Conservation (phyloP, 805 yeast genomes). For the Vanderwaltozyma polyspora region DNA sequence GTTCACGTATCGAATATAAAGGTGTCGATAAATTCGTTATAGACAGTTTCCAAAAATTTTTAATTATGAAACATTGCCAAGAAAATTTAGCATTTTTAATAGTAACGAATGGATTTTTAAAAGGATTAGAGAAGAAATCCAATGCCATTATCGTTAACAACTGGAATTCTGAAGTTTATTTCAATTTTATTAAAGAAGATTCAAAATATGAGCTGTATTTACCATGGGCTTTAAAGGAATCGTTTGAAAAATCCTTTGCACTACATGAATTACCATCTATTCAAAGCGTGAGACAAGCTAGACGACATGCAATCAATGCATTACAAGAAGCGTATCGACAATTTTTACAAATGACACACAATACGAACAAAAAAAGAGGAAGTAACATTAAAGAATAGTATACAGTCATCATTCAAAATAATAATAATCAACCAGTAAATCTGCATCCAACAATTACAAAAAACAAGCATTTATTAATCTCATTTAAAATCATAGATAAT, state of each 20-base stretch:
- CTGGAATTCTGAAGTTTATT: slow-evolving; percentile 19
- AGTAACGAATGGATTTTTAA: slow-evolving; percentile 5
- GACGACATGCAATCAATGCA: slow-evolving; percentile 17
- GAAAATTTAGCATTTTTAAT: slow-evolving; percentile 23
- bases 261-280: slow-evolving; percentile 10
- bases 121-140: neutral
- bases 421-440: no score
- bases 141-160: neutral
- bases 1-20: no score
- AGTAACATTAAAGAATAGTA: no score
- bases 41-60: no score
- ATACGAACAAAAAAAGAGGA: no score
- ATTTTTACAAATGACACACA: slow-evolving; percentile 5
- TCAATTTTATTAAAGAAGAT: slow-evolving; percentile 15
- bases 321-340: slow-evolving; percentile 20
- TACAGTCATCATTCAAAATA: no score
- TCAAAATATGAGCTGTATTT: slow-evolving; percentile 24
- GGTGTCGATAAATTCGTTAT: no score
- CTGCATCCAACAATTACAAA: no score
- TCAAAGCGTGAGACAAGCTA: slow-evolving; percentile 13
- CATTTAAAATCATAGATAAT: no score
- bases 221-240: slow-evolving; percentile 15
- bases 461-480: no score
- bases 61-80: slow-evolving; percentile 20
- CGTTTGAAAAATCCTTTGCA: slow-evolving; percentile 13